Conservation (phyloP, 768 basidiomycete species). For the Trametes elegans region DNA sequence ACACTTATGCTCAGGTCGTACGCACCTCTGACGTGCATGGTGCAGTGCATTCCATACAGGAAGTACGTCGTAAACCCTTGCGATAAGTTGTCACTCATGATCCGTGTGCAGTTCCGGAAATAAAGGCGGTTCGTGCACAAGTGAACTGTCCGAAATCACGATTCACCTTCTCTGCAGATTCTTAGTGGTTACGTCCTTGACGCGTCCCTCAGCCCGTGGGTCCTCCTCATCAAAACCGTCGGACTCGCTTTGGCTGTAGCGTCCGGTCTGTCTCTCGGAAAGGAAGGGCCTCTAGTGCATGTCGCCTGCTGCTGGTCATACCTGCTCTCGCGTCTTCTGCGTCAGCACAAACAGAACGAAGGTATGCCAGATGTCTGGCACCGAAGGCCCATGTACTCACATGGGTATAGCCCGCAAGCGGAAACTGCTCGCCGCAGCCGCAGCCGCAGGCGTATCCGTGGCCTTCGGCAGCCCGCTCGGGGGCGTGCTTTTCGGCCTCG, state of each 20-base stretch:
- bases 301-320: constrained; percentile 82
- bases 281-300: constrained; percentile 88
- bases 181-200: constrained; percentile 85
- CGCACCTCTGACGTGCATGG: neutral
- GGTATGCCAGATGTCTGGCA: constrained; percentile 35
- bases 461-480: constrained; percentile 88
- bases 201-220: constrained; percentile 83
- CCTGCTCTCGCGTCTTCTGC: constrained; percentile 62
- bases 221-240: constrained; percentile 78
- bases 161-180: constrained; percentile 44
- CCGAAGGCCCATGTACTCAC: too few relatives aligned
- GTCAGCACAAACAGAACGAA: constrained; percentile 76
- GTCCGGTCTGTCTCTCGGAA: constrained; percentile 81
- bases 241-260: constrained; percentile 84
- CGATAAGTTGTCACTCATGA: neutral
- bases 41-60: constrained; percentile 74
- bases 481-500: constrained; percentile 82
- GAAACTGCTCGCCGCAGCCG: constrained; percentile 78
- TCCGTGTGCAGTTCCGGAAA: constrained; percentile 66
- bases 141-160: too few relatives aligned
- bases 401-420: constrained; percentile 63
- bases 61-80: constrained; percentile 46
- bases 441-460: constrained; percentile 83
- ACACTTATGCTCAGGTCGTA: neutral
- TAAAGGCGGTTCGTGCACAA: constrained; percentile 75